Base-by-base conservation (phyloP, 2,329 filamentous ascomycete genomes). In the Penicillium sp. region DNA sequence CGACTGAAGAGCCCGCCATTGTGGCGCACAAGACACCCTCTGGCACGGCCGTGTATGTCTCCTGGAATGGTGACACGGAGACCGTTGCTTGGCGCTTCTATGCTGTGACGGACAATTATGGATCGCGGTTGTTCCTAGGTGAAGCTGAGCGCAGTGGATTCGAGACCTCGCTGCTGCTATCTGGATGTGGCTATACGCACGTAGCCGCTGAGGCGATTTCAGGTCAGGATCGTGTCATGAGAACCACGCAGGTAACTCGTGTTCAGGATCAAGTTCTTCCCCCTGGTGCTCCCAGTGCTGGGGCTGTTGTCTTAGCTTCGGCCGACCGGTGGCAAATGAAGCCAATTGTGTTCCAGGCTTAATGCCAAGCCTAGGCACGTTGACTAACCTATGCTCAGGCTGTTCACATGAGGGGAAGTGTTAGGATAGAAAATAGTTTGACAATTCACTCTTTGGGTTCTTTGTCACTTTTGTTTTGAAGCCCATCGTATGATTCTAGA, bases 31-130 rank as follows among this genome's bases (percentile, higher is more conserved):
- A 67, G 19, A 71, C 72, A 4, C 58, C 67, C 7, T 64, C 65
- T 1, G 64, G 61, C 22, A 71, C 66, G 9, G 71, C 74, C 9
- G 68, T 78, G n/a, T 86, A 82, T 67, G 82, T 84, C 2, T 84
- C 79, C 4, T 83, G 81, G 81, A 83, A 83, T 55, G 81, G 81
- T 4, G 79, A 80, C 48, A 83, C 79, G 0, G 76, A 79, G 64
- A 79, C 78, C 0, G 69, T 64, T 3, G 42, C 54, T 4, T 83
- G 84, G 84, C 74, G 77, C 26, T 83, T 85, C 63, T 82, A 78
- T 64, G 76, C 75, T 4, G 64, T 68, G 14, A 61, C 59, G 0
- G 66, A 69, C 48, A 55, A 57, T 9, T 62, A 60, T 47, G 68
- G 60, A 13, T 70, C 68, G 3, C 63, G 68, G 4, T 56, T 60